Evolutionary conservation across 495 filamentous ascomycete species (phyloP).

Genomic region (Daldinia vernicosa): DNA sequence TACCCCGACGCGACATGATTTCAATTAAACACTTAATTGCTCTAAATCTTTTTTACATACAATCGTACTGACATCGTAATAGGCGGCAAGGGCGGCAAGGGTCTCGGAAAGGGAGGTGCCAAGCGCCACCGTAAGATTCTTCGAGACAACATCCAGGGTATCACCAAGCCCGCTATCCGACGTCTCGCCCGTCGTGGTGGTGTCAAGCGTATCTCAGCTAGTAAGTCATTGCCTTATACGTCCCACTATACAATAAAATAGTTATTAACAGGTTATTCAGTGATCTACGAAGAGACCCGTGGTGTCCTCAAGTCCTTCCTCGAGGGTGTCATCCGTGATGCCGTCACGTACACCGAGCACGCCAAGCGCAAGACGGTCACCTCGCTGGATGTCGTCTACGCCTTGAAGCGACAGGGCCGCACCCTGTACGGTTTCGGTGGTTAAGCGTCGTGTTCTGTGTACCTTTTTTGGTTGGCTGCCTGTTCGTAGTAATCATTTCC

Average conservation of each 20-base stretch:
- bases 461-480: conserved; percentile 21
- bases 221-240: conserved; percentile 57
- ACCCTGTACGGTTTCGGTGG: conserved; percentile 98
- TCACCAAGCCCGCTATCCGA: conserved; percentile 99
- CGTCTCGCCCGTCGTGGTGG: conserved; percentile 99
- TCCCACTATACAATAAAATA: background rate
- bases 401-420: conserved; percentile 91
- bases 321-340: conserved; percentile 99
- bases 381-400: conserved; percentile 93
- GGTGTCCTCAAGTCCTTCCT: conserved; percentile 99
- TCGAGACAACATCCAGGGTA: conserved; percentile 99
- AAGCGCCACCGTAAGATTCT: conserved; percentile 99
- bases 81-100: conserved; percentile 97
- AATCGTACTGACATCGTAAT: conserved; percentile 14
- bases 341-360: conserved; percentile 98
- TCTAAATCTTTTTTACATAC: background rate
- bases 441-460: conserved; percentile 59
- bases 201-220: conserved; percentile 99
- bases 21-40: background rate
- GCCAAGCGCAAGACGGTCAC: conserved; percentile 98
- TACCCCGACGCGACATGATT: conserved; percentile 62
- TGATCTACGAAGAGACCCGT: conserved; percentile 99
- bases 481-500: conserved; percentile 42
- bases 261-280: conserved; percentile 48
- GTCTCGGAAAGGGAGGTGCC: conserved; percentile 83